Conservation (phyloP, 2,329 filamentous ascomycete species). For the Calonectria pseudoturangicola region DNA sequence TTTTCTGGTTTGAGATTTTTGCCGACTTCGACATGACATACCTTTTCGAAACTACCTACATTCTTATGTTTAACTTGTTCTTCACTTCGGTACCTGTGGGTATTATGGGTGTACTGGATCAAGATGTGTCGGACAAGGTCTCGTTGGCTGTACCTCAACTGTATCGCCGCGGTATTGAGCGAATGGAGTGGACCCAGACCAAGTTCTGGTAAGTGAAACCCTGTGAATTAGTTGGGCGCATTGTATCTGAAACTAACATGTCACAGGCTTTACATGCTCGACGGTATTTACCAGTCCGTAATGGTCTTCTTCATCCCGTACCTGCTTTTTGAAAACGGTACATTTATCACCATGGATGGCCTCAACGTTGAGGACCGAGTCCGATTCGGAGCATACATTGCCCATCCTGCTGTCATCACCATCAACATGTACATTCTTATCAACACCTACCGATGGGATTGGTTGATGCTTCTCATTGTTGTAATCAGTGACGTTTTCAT, state of each 20-base stretch:
- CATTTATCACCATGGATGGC: slow-evolving; percentile 83
- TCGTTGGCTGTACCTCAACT: slow-evolving; percentile 96
- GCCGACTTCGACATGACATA: slow-evolving; percentile 98
- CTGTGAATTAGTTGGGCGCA: background rate
- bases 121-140: slow-evolving; percentile 95
- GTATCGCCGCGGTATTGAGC: slow-evolving; percentile 95
- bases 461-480: slow-evolving; percentile 91
- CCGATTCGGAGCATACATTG: slow-evolving; percentile 91
- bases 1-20: slow-evolving; percentile 98
- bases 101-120: slow-evolving; percentile 96
- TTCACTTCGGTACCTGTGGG: slow-evolving; percentile 97
- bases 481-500: slow-evolving; percentile 88
- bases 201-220: slow-evolving; percentile 90
- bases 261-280: slow-evolving; percentile 90
- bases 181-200: slow-evolving; percentile 93
- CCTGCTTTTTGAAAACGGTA: slow-evolving; percentile 81
- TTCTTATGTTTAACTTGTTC: slow-evolving; percentile 95
- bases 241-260: slow-evolving; percentile 30
- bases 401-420: slow-evolving; percentile 86
- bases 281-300: slow-evolving; percentile 95
- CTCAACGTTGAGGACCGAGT: slow-evolving; percentile 85
- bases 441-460: slow-evolving; percentile 99
- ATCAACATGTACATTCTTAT: slow-evolving; percentile 97
- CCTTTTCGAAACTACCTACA: slow-evolving; percentile 98
- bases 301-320: slow-evolving; percentile 96